phyloP scores from a whole-genome alignment of 441 rosid species.

The Bruguiera hainesii region DNA sequence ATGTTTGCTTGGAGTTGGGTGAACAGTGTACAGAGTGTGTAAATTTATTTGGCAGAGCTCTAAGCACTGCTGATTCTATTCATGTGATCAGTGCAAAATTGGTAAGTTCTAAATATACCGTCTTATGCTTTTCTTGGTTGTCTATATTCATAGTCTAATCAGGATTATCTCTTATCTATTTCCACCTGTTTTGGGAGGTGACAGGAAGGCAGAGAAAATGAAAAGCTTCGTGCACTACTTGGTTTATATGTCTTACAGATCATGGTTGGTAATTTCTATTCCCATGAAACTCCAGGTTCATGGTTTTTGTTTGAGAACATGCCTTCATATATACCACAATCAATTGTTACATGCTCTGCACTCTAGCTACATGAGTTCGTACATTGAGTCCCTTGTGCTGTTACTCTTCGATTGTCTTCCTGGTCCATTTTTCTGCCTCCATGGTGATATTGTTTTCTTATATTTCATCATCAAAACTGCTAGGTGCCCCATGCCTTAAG shows the following conservation, averaged over 20 bases:
- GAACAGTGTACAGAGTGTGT: slow-evolving; percentile 33
- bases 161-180: slow-evolving; percentile 9
- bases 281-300: slow-evolving; percentile 3
- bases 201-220: slow-evolving; percentile 52
- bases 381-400: neutral
- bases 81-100: slow-evolving; percentile 44
- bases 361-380: slow-evolving; percentile 8
- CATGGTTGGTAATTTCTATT: slow-evolving; percentile 48
- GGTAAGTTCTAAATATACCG: slow-evolving; percentile 37
- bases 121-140: slow-evolving; percentile 13
- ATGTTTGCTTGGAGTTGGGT: slow-evolving; percentile 37
- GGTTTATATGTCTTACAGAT: slow-evolving; percentile 68
- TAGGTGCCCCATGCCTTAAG: neutral
- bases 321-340: neutral
- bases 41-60: slow-evolving; percentile 50
- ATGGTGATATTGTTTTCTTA: neutral
- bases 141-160: slow-evolving; percentile 3
- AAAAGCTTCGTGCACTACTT: slow-evolving; percentile 61
- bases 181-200: slow-evolving; percentile 8
- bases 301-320: neutral
- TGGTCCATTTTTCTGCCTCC: neutral
- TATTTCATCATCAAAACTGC: neutral
- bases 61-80: slow-evolving; percentile 60
- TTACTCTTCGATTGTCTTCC: slow-evolving; percentile 8
- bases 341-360: neutral